Conservation (phyloP, 1,284 basidiomycete species). For the Boletus subluridellus region DNA sequence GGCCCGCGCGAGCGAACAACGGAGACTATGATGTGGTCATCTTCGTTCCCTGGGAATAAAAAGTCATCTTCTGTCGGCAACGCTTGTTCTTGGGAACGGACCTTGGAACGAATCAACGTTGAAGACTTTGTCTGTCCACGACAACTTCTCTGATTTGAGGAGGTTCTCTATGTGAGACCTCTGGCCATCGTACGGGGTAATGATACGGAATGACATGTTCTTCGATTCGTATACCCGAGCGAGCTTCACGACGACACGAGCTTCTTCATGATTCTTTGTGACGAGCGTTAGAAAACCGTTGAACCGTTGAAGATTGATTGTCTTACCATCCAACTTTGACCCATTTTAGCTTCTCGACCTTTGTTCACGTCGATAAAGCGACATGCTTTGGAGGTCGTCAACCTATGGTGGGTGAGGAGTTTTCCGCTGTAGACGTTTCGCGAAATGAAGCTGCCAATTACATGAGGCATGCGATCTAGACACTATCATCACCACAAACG, state of each 20-base stretch:
- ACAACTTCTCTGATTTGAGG: conserved; percentile 43
- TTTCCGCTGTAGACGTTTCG: conserved; percentile 38
- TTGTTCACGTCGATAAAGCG: conserved; percentile 30
- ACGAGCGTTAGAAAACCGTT: not conserved
- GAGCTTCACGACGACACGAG: conserved; percentile 21
- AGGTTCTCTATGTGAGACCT: conserved; percentile 47
- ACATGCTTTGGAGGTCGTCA: conserved; percentile 11
- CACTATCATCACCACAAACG: not conserved
- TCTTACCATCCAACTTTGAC: conserved; percentile 31
- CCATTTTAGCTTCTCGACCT: conserved; percentile 22
- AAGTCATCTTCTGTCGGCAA: conserved; percentile 17
- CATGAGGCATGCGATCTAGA: conserved; percentile 50
- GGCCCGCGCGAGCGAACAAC: conserved; percentile 45
- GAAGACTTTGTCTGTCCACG: conserved; percentile 57
- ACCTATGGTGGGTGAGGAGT: conserved; percentile 24
- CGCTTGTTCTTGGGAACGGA: conserved; percentile 28
- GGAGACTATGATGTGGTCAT: conserved; percentile 60
- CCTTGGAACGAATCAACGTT: conserved; percentile 68
- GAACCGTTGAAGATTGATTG: not conserved
- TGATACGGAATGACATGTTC: conserved; percentile 22
- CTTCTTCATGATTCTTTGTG: conserved; percentile 28
- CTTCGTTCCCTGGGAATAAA: conserved; percentile 30
- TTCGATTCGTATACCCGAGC: conserved; percentile 12
- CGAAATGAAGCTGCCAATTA: conserved; percentile 50
- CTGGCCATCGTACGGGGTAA: conserved; percentile 60